Percentiles rank a stretch among this genome's conserved stretches.
These are phyloP conservation scores for Terfezia boudieri DNA, from an alignment of 495 filamentous ascomycete genomes.

Conservation along the genomic window DNA sequence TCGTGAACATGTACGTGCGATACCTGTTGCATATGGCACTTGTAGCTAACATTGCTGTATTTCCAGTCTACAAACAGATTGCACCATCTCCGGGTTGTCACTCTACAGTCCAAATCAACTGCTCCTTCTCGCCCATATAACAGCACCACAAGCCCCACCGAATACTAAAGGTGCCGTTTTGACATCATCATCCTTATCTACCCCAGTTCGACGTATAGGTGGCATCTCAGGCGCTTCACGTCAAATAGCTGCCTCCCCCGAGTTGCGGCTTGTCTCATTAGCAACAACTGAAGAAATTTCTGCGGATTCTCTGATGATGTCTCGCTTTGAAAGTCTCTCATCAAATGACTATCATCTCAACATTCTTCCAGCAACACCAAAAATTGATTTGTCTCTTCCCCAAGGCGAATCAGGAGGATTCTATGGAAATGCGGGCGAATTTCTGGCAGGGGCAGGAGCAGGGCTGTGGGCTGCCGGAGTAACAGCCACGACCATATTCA, in stretches of 20 bases:
- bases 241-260: constrained; percentile 55
- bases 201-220: not conserved
- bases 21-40: constrained; percentile 4
- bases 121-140: constrained; percentile 73
- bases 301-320: constrained; percentile 60
- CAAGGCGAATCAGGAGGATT: constrained; percentile 5
- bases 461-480: constrained; percentile 60
- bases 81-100: constrained; percentile 88
- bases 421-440: constrained; percentile 37
- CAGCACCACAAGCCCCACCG: not conserved
- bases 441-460: constrained; percentile 32
- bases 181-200: constrained; percentile 9
- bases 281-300: constrained; percentile 54
- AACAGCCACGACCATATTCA: constrained; percentile 65
- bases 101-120: constrained; percentile 84
- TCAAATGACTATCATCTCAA: constrained; percentile 81
- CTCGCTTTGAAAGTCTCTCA: constrained; percentile 64
- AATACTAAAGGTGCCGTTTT: constrained; percentile 37
- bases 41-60: not conserved
- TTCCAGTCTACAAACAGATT: constrained; percentile 63
- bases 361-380: constrained; percentile 51
- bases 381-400: constrained; percentile 26
- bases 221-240: constrained; percentile 18
- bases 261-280: constrained; percentile 76
- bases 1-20: constrained; percentile 63